Evolutionary conservation across 1,284 basidiomycete species (phyloP).

Genomic region (Caloboletus inedulis): DNA sequence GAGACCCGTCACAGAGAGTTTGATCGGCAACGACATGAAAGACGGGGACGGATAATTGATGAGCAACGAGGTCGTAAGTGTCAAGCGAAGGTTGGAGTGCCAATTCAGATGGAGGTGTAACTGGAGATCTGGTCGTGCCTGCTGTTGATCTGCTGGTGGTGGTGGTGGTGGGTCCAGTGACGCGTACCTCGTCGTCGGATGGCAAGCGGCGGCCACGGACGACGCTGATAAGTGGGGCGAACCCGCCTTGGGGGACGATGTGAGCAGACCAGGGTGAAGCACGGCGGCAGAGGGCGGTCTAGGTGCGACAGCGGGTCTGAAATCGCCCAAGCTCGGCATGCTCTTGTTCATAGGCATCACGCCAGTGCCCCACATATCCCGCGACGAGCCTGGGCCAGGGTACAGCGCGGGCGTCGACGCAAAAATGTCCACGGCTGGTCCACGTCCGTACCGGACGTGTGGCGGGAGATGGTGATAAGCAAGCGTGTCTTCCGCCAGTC

Average conservation of each 20-base stretch:
- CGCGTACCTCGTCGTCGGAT: slow-evolving; percentile 13
- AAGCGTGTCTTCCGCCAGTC: slow-evolving; percentile 51
- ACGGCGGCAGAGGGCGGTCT: slow-evolving; percentile 30
- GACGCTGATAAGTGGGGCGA: slow-evolving; percentile 15
- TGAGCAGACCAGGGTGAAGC: slow-evolving; percentile 40
- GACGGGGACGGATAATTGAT: slow-evolving; percentile 94
- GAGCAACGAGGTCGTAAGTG: slow-evolving; percentile 87
- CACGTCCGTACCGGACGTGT: slow-evolving; percentile 64
- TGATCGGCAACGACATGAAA: slow-evolving; percentile 96
- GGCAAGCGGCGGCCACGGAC: slow-evolving; percentile 13
- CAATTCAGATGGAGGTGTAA: slow-evolving; percentile 72
- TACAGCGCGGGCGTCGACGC: slow-evolving; percentile 51
- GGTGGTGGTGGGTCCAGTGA: slow-evolving; percentile 11
- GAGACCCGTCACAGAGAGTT: slow-evolving; percentile 85
- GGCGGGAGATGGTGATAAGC: slow-evolving; percentile 67
- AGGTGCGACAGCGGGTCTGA: slow-evolving; percentile 23
- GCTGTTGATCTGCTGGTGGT: slow-evolving; percentile 13
- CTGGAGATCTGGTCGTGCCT: slow-evolving; percentile 64
- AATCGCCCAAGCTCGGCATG: slow-evolving; percentile 36
- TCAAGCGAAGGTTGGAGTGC: slow-evolving; percentile 76
- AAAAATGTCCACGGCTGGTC: slow-evolving; percentile 55
- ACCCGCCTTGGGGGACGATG: slow-evolving; percentile 34
- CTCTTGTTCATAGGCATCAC: slow-evolving; percentile 26
- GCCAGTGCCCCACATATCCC: slow-evolving; percentile 50
- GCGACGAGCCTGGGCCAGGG: slow-evolving; percentile 31